phyloP scores from a whole-genome alignment of 2,329 filamentous ascomycete genomes.

The Microthyrium microscopicum region DNA sequence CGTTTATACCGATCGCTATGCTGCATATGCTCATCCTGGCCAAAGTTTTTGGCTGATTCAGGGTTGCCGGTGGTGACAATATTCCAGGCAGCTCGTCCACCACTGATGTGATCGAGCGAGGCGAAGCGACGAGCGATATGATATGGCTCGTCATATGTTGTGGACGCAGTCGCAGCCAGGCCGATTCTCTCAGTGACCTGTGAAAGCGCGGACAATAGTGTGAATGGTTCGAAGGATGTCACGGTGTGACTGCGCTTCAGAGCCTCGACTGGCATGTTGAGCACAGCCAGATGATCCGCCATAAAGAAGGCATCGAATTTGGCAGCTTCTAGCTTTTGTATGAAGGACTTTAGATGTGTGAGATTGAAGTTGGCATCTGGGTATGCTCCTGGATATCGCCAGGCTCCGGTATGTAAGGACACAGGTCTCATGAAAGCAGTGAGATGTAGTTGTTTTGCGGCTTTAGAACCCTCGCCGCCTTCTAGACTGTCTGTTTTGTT shows the following conservation, averaged over 20 bases:
- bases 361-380: conserved; percentile 43
- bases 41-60: conserved; percentile 36
- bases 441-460: conserved; percentile 28
- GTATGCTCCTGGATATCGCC: conserved; percentile 38
- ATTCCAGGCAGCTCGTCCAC: conserved; percentile 37
- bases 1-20: conserved; percentile 34
- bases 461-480: neutral
- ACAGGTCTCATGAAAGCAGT: conserved; percentile 45
- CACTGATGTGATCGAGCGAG: conserved; percentile 35
- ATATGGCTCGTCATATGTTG: conserved; percentile 38
- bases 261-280: conserved; percentile 41
- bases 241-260: conserved; percentile 41
- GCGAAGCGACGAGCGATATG: conserved; percentile 38
- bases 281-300: conserved; percentile 36
- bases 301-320: conserved; percentile 43
- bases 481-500: conserved; percentile 2
- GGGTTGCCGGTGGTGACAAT: conserved; percentile 38
- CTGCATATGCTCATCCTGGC: conserved; percentile 32
- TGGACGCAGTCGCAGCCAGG: conserved; percentile 37
- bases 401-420: conserved; percentile 38
- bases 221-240: conserved; percentile 41
- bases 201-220: conserved; percentile 33
- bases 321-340: conserved; percentile 35
- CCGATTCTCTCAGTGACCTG: conserved; percentile 33
- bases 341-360: conserved; percentile 34